These are phyloP conservation scores for Tricholoma flavovirens DNA, from an alignment of 768 basidiomycete genomes.

Conservation along the genomic window DNA sequence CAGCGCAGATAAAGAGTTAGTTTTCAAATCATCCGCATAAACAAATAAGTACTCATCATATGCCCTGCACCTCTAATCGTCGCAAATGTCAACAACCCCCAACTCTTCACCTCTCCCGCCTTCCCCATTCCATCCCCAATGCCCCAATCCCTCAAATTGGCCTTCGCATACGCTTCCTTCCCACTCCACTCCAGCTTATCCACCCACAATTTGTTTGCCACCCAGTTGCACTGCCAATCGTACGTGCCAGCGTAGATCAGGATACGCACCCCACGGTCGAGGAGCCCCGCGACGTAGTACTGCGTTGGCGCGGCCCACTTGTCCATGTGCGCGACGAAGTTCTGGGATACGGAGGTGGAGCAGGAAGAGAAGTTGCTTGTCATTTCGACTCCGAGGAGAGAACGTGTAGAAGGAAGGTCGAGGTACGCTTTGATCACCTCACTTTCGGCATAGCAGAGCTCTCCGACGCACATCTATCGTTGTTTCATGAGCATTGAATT, in stretches of 20 bases:
- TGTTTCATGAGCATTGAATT: not conserved
- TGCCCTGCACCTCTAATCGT: conserved; percentile 44
- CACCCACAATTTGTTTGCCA: conserved; percentile 74
- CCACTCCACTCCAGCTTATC: conserved; percentile 72
- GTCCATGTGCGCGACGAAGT: conserved; percentile 56
- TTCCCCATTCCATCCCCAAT: conserved; percentile 34
- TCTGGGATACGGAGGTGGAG: conserved; percentile 39
- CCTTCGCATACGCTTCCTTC: conserved; percentile 39
- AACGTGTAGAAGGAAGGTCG: conserved; percentile 14
- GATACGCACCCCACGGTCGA: conserved; percentile 71
- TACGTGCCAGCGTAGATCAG: conserved; percentile 73
- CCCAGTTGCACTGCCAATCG: conserved; percentile 78
- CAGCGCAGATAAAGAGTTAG: conserved; percentile 13
- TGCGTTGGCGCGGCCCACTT: conserved; percentile 44
- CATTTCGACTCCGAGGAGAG: conserved; percentile 16
- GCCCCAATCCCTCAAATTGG: conserved; percentile 54
- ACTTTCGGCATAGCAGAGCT: conserved; percentile 19
- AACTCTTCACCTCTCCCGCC: conserved; percentile 42
- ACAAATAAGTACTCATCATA: conserved; percentile 40
- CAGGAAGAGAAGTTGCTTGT: conserved; percentile 53
- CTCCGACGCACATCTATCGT: conserved; percentile 16
- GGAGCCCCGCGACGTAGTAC: conserved; percentile 57
- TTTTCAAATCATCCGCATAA: conserved; percentile 4
- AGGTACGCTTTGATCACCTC: conserved; percentile 15
- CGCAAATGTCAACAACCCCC: conserved; percentile 29